Evolutionary conservation across 495 filamentous ascomycete species (phyloP).

Genomic region (Xylaria acuta): DNA sequence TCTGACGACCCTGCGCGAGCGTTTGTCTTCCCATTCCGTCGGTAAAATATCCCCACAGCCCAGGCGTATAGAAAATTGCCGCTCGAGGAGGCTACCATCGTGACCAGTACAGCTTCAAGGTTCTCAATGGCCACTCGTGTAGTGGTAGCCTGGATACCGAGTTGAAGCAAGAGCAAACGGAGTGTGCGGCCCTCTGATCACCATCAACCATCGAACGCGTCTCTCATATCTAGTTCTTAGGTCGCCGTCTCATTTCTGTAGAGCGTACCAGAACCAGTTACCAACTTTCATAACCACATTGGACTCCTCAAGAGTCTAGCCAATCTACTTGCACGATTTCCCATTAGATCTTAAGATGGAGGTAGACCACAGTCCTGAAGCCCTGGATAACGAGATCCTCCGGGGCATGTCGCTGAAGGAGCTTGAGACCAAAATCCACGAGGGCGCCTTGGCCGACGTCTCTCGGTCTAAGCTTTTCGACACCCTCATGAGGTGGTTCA

Average conservation of each 20-base stretch:
- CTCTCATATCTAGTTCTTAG: background rate
- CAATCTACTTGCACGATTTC: background rate
- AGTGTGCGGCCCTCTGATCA: background rate
- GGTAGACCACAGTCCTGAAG: background rate
- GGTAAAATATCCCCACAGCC: background rate
- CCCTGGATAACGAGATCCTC: conserved; percentile 14
- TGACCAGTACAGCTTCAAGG: background rate
- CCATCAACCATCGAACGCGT: background rate
- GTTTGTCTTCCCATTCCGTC: background rate
- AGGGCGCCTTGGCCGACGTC: background rate
- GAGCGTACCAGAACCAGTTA: background rate
- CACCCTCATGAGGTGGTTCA: conserved; percentile 42
- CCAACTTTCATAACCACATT: background rate
- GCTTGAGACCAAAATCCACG: conserved; percentile 30
- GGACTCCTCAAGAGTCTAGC: background rate
- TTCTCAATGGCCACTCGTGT: too few species aligned
- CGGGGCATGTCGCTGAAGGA: conserved; percentile 31
- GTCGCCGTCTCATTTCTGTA: background rate
- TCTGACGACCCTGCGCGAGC: background rate
- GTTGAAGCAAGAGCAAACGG: conserved; percentile 1
- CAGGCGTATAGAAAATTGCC: background rate
- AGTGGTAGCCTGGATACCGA: background rate
- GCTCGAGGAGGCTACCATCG: background rate
- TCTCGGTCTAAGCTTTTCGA: conserved; percentile 31
- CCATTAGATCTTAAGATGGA: conserved; percentile 27